A percentile compares a stretch with the other conserved stretches of the same genome.
Conservation (phyloP, 1,139 yeast species). For the Schizosaccharomyces versatilis region DNA sequence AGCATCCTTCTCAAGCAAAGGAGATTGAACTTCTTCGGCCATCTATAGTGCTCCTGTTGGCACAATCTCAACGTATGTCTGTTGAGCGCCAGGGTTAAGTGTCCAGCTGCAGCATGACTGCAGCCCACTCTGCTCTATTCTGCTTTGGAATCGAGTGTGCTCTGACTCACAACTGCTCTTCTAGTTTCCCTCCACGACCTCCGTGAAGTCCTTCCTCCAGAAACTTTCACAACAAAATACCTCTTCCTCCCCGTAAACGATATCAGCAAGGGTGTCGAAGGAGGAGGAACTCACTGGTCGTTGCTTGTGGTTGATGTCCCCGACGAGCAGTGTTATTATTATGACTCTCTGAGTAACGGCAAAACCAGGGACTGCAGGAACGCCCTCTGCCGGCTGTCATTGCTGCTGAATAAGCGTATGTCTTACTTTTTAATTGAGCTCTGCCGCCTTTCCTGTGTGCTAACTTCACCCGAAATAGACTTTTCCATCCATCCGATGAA, state of each 20-base stretch:
- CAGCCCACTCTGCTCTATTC: no score
- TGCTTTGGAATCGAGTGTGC: no score
- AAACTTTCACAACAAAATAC: neutral
- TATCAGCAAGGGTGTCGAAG: neutral
- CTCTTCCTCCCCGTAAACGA: slow-evolving; percentile 2
- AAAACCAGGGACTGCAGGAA: neutral
- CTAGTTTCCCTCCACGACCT: neutral
- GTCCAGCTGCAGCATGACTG: no score
- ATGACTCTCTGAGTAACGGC: slow-evolving; percentile 2
- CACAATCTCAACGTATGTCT: neutral
- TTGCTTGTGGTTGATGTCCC: neutral
- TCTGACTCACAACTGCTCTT: no score
- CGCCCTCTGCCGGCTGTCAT: neutral
- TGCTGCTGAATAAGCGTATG: neutral
- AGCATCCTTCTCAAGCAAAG: neutral
- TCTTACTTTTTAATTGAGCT: neutral
- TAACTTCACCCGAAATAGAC: neutral
- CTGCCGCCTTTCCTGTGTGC: neutral
- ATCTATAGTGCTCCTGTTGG: neutral
- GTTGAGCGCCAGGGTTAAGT: neutral
- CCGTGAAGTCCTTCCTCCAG: neutral
- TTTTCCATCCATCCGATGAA: neutral
- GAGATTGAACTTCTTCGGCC: slow-evolving; percentile 1
- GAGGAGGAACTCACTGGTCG: slow-evolving; percentile 2
- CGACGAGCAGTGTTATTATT: neutral